A percentile compares a stretch with the other conserved stretches of the same genome.
phyloP scores from a whole-genome alignment of 148 eudicot genomes.

The Rhododendron mucronatum region DNA sequence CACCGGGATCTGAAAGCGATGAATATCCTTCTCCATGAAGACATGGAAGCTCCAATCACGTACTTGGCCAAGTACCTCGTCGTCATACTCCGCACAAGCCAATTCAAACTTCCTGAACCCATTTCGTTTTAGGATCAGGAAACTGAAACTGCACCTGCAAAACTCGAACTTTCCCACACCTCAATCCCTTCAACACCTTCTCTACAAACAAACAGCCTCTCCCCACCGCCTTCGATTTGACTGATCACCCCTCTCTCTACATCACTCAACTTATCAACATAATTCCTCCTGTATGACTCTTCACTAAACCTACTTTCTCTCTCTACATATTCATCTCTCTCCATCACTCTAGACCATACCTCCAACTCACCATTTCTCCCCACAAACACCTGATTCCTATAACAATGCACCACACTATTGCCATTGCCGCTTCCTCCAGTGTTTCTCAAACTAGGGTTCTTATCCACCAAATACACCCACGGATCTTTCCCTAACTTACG shows the following conservation, averaged over 20 bases:
- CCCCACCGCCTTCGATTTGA: slow-evolving; percentile 72
- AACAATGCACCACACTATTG: slow-evolving; percentile 50
- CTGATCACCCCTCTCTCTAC: slow-evolving; percentile 51
- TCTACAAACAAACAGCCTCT: slow-evolving; percentile 78
- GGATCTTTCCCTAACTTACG: slow-evolving; percentile 62
- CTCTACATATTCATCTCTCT: slow-evolving; percentile 15
- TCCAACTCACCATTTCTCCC: slow-evolving; percentile 67
- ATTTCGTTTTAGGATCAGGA: slow-evolving; percentile 12
- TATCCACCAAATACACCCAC: slow-evolving; percentile 83
- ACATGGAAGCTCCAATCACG: not conserved
- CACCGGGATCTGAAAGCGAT: not conserved
- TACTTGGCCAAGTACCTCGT: not conserved
- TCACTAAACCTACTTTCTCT: slow-evolving; percentile 21
- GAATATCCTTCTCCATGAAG: not conserved
- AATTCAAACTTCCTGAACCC: not conserved
- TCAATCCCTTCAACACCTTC: slow-evolving; percentile 81
- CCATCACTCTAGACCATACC: slow-evolving; percentile 71
- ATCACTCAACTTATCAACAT: slow-evolving; percentile 66
- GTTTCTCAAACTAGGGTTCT: slow-evolving; percentile 49
- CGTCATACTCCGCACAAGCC: not conserved
- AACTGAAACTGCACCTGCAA: slow-evolving; percentile 38
- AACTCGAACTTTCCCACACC: slow-evolving; percentile 79
- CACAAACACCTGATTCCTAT: slow-evolving; percentile 58
- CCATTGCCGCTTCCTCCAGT: slow-evolving; percentile 13
- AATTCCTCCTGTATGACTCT: slow-evolving; percentile 61